These are phyloP conservation scores for Sclerotinia subarctica DNA, from an alignment of 2,329 filamentous ascomycete species.

Conservation along the genomic window DNA sequence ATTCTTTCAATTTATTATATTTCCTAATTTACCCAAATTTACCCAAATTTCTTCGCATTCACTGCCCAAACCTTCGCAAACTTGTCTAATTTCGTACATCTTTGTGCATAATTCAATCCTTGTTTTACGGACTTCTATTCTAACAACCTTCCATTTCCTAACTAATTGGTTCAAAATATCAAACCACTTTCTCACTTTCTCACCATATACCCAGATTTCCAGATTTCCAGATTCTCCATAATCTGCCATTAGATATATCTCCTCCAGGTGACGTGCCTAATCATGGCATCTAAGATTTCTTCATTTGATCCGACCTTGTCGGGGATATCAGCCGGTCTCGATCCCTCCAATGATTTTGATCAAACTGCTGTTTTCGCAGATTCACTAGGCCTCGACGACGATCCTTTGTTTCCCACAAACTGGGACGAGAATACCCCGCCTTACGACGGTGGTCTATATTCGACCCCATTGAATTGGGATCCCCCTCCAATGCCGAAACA, in stretches of 20 bases:
- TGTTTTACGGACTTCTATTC: background rate
- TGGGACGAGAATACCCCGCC: conserved; percentile 37
- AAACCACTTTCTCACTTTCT: conserved; percentile 10
- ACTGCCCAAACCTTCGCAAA: background rate
- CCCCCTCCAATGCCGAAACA: conserved; percentile 32
- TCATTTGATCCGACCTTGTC: conserved; percentile 33
- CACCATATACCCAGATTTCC: background rate
- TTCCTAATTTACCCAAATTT: too few species aligned
- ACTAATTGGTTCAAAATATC: background rate
- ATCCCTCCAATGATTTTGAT: conserved; percentile 29
- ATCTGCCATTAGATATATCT: background rate
- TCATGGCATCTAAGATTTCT: conserved; percentile 28
- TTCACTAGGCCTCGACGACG: conserved; percentile 32
- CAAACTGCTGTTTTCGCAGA: conserved; percentile 31
- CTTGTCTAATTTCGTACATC: background rate
- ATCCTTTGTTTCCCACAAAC: conserved; percentile 32
- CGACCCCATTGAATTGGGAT: conserved; percentile 38
- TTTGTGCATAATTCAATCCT: background rate
- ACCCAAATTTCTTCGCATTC: background rate
- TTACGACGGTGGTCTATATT: conserved; percentile 37
- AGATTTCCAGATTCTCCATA: background rate
- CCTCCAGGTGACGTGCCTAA: conserved; percentile 12
- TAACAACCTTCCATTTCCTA: background rate
- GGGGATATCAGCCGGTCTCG: conserved; percentile 31
- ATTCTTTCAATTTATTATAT: too few species aligned